These are phyloP conservation scores for Sanguinoderma infundibulare DNA, from an alignment of 1,284 basidiomycete species.

Conservation along the genomic window DNA sequence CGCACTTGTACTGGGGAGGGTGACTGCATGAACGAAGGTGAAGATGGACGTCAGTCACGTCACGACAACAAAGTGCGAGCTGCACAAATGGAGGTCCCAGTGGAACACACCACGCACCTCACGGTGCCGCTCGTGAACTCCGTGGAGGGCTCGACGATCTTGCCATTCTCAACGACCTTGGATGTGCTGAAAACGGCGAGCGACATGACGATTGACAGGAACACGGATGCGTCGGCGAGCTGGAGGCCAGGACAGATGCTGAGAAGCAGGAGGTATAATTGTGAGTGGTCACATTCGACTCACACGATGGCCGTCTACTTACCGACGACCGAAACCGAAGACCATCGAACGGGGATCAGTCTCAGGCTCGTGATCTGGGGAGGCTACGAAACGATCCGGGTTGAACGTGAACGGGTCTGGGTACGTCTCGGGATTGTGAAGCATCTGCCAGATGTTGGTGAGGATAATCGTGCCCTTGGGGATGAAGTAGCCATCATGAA, in stretches of 20 bases:
- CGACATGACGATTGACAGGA: conserved; percentile 34
- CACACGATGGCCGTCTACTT: conserved; percentile 5
- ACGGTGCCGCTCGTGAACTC: conserved; percentile 32
- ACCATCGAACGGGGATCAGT: conserved; percentile 29
- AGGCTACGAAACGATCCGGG: conserved; percentile 34
- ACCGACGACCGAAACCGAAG: conserved; percentile 38
- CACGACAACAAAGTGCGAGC: no score
- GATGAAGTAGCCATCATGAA: conserved; percentile 34
- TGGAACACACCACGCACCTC: conserved; percentile 24
- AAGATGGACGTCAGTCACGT: not conserved
- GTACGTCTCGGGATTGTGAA: conserved; percentile 35
- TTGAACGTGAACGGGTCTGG: conserved; percentile 34
- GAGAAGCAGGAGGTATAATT: not conserved
- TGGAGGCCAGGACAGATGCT: conserved; percentile 31
- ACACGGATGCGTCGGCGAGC: conserved; percentile 39
- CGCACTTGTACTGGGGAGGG: conserved; percentile 38
- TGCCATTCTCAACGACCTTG: conserved; percentile 33
- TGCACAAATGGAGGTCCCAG: no score
- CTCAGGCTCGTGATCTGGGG: conserved; percentile 24
- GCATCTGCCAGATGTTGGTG: conserved; percentile 35
- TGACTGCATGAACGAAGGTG: conserved; percentile 23
- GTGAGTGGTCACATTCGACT: not conserved
- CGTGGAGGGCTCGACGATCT: conserved; percentile 28
- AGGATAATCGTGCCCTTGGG: conserved; percentile 36
- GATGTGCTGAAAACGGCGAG: conserved; percentile 38